These are phyloP conservation scores for Endocladia muricata DNA, from an alignment of 31 red algal genomes.

Conservation along the genomic window DNA sequence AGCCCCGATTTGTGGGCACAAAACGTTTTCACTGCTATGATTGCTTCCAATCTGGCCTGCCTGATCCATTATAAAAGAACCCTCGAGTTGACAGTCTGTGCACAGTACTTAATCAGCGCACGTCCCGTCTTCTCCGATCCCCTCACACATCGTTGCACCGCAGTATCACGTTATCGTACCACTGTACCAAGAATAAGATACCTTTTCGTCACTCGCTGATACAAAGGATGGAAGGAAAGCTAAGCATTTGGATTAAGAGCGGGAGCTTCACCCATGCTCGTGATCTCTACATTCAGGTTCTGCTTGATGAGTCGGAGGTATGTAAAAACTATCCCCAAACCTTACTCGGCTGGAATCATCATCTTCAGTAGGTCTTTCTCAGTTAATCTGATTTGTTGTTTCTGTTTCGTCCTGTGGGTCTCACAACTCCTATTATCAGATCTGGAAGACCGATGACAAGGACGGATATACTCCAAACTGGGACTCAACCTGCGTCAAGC, in stretches of 20 bases:
- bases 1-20: too few species aligned
- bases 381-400: neutral
- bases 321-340: neutral
- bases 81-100: too few species aligned
- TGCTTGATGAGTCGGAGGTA: slow-evolving; percentile 59
- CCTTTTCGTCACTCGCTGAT: too few species aligned
- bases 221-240: slow-evolving; percentile 51
- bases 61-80: too few species aligned
- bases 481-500: slow-evolving; percentile 56
- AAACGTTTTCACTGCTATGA: too few species aligned
- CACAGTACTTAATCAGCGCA: too few species aligned
- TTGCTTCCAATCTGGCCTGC: too few species aligned
- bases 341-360: neutral
- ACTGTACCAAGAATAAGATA: too few species aligned
- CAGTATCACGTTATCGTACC: too few species aligned
- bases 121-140: too few species aligned
- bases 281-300: slow-evolving; percentile 62
- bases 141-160: too few species aligned
- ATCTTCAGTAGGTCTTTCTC: too few species aligned
- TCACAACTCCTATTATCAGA: neutral
- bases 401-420: neutral
- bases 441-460: slow-evolving; percentile 70
- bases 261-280: slow-evolving; percentile 55
- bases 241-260: slow-evolving; percentile 65
- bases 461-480: slow-evolving; percentile 49